phyloP scores from a whole-genome alignment of 2,329 filamentous ascomycete genomes.

The Aphanoascus verrucosus region DNA sequence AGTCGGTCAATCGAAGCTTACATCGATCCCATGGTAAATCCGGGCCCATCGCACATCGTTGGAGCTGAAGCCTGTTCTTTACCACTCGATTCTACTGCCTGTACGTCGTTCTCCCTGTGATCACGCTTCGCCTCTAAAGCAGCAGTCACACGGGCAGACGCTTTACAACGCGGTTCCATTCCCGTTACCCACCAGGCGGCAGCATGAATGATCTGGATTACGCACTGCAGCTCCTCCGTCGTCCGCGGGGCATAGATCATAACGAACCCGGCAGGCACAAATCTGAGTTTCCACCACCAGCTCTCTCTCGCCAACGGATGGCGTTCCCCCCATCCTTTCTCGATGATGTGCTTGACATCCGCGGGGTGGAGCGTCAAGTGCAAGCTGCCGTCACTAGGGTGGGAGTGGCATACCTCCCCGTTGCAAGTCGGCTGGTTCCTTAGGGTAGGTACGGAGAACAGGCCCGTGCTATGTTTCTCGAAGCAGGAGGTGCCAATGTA shows the following conservation, averaged over 20 bases:
- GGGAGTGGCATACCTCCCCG: conserved; percentile 74
- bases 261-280: conserved; percentile 63
- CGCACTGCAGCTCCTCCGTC: conserved; percentile 54
- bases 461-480: conserved; percentile 68
- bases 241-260: conserved; percentile 73
- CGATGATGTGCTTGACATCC: conserved; percentile 60
- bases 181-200: conserved; percentile 52
- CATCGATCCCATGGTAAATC: conserved; percentile 6
- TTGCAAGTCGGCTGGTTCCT: conserved; percentile 32
- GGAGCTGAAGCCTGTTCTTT: background rate
- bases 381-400: conserved; percentile 63
- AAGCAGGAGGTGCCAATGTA: conserved; percentile 61
- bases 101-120: background rate
- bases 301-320: conserved; percentile 47
- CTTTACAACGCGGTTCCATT: conserved; percentile 12
- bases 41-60: conserved; percentile 7
- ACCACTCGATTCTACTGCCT: background rate
- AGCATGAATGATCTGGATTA: conserved; percentile 61
- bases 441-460: conserved; percentile 49
- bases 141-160: background rate
- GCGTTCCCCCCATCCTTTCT: conserved; percentile 67
- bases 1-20: background rate
- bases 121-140: background rate
- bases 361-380: conserved; percentile 71
- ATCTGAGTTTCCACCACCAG: conserved; percentile 54